These are phyloP conservation scores for Flaveria sonorensis DNA, from an alignment of 129 eudicot genomes.

Conservation along the genomic window DNA sequence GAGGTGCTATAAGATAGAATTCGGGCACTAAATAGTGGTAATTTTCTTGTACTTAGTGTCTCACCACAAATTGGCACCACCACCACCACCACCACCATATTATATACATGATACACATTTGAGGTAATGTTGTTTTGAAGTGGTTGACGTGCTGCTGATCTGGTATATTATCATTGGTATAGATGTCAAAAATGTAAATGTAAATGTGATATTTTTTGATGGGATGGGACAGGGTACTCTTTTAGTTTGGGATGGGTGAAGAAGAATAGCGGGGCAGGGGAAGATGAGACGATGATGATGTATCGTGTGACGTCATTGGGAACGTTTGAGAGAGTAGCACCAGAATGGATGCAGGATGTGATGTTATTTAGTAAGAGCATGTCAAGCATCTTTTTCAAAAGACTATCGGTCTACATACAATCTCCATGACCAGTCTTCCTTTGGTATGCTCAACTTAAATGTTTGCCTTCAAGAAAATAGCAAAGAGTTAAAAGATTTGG, in stretches of 20 bases:
- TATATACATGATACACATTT: no score
- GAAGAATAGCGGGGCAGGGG: conserved; percentile 34
- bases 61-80: no score
- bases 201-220: not conserved
- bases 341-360: conserved; percentile 82
- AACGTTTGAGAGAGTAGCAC: conserved; percentile 84
- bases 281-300: conserved; percentile 49
- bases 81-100: no score
- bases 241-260: conserved; percentile 69
- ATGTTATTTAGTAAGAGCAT: conserved; percentile 61
- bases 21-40: not conserved
- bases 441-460: not conserved
- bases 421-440: conserved; percentile 14
- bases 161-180: not conserved
- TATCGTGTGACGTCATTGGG: conserved; percentile 68
- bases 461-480: no score
- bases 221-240: conserved; percentile 56
- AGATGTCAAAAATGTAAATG: not conserved
- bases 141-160: not conserved
- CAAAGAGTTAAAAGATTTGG: no score
- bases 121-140: not conserved
- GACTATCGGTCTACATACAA: conserved; percentile 49
- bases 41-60: no score
- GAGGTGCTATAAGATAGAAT: not conserved
- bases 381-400: conserved; percentile 71